Evolutionary conservation across 352 stramenopile species (phyloP).

Genomic region (Globisporangium abappressorium): DNA sequence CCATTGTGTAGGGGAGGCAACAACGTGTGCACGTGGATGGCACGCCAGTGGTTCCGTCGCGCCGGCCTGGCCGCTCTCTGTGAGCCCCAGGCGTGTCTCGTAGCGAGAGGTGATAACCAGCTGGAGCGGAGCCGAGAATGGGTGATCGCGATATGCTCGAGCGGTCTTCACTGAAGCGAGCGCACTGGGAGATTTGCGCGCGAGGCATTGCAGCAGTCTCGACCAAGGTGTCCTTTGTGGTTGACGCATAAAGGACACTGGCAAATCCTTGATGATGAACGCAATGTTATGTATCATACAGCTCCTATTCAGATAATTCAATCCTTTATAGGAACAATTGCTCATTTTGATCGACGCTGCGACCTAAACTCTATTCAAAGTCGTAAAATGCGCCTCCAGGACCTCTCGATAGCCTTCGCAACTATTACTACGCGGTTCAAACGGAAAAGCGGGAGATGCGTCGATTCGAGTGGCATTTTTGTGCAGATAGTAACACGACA

Average conservation of each 20-base stretch:
- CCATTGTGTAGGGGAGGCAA: not conserved
- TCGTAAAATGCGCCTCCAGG: too few species aligned
- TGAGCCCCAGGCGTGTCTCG: slow-evolving; percentile 8
- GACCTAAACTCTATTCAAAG: too few species aligned
- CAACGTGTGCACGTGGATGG: slow-evolving; percentile 1
- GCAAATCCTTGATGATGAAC: slow-evolving; percentile 5
- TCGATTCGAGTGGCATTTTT: too few species aligned
- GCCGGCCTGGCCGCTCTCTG: slow-evolving; percentile 3
- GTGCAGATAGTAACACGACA: too few species aligned
- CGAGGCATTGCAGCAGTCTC: not conserved
- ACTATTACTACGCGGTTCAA: too few species aligned
- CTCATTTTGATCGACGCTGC: too few species aligned
- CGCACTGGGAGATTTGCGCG: too few species aligned
- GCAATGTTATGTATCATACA: not conserved
- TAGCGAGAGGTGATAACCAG: slow-evolving; percentile 9
- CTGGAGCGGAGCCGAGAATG: not conserved
- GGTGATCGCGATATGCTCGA: not conserved
- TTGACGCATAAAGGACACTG: slow-evolving; percentile 2
- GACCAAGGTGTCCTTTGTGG: not conserved
- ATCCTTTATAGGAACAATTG: not conserved
- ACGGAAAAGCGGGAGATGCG: too few species aligned
- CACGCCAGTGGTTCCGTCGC: slow-evolving; percentile 8
- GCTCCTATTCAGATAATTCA: not conserved
- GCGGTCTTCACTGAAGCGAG: not conserved
- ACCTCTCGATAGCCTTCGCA: too few species aligned